Conservation (phyloP, 2,329 filamentous ascomycete genomes). For the Ilyonectria mors-panacis region DNA sequence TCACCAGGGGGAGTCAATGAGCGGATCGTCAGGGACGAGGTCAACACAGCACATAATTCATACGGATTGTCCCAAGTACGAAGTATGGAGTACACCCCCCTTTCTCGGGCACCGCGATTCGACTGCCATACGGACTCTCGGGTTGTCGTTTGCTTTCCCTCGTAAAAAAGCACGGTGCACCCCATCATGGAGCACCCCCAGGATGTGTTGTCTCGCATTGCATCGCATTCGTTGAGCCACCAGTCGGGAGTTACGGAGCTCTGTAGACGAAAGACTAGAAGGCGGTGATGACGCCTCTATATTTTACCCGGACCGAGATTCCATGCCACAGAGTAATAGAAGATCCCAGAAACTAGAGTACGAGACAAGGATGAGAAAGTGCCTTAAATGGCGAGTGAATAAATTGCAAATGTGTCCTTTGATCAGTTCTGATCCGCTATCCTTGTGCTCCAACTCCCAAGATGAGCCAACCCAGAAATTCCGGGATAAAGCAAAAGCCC, state of each 20-base stretch:
- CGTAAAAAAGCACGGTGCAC: slow-evolving; percentile 7
- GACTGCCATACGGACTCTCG: not conserved
- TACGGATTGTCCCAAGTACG: not conserved
- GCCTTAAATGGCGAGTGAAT: not conserved
- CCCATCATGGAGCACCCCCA: not conserved
- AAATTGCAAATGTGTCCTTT: slow-evolving; percentile 3
- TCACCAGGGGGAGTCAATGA: slow-evolving; percentile 36
- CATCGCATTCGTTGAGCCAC: not conserved
- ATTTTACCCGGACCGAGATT: not conserved
- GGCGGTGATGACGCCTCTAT: slow-evolving; percentile 9
- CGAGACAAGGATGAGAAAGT: not conserved
- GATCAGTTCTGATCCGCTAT: slow-evolving; percentile 11
- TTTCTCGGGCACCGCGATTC: not conserved
- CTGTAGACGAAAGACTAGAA: not conserved
- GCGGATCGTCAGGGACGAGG: slow-evolving; percentile 47
- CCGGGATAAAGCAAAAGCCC: not conserved
- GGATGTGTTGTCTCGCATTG: slow-evolving; percentile 5
- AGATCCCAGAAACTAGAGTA: not conserved
- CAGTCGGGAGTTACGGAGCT: not conserved
- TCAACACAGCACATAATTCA: slow-evolving; percentile 9
- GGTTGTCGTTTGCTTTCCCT: not conserved
- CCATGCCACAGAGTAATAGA: not conserved
- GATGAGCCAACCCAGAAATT: not conserved
- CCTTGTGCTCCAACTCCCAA: slow-evolving; percentile 3
- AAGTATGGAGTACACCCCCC: not conserved